Conservation (phyloP, 805 yeast species). For the Brettanomyces nanus region DNA sequence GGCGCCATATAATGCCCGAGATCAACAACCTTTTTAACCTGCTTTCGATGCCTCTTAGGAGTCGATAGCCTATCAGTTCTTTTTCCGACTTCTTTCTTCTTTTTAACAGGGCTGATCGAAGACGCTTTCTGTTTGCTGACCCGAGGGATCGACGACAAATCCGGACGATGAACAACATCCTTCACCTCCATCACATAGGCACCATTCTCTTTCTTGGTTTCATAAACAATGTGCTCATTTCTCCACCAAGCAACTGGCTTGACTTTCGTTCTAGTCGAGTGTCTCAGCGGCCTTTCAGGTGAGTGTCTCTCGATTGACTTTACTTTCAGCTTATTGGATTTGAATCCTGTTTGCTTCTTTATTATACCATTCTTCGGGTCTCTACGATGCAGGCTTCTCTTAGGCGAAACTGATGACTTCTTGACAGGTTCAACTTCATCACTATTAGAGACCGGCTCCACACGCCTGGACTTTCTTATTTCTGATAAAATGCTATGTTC, state of each 20-base stretch:
- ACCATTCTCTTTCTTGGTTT: slow-evolving; percentile 34
- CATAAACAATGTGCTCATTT: slow-evolving; percentile 66
- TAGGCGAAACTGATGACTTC: no score
- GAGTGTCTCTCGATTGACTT: not conserved
- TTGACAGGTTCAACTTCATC: slow-evolving; percentile 5
- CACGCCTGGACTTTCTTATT: not conserved
- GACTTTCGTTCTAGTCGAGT: slow-evolving; percentile 58
- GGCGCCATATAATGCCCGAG: not conserved
- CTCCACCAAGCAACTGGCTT: slow-evolving; percentile 81
- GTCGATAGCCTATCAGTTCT: not conserved
- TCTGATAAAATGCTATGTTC: no score
- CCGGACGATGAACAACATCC: slow-evolving; percentile 47
- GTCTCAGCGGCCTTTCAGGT: slow-evolving; percentile 33
- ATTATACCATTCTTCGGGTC: not conserved
- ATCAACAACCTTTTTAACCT: not conserved
- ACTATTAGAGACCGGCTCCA: slow-evolving; percentile 10
- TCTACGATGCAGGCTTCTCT: slow-evolving; percentile 9
- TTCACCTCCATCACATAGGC: slow-evolving; percentile 48
- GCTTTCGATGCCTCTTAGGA: not conserved
- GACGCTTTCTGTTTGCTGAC: not conserved
- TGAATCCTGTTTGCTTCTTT: not conserved
- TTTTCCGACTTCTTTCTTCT: not conserved
- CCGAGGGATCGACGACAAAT: slow-evolving; percentile 6
- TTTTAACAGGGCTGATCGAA: not conserved
- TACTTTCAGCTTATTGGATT: not conserved